phyloP scores from a whole-genome alignment of 2,329 filamentous ascomycete species.

The Diplodia intermedia region DNA sequence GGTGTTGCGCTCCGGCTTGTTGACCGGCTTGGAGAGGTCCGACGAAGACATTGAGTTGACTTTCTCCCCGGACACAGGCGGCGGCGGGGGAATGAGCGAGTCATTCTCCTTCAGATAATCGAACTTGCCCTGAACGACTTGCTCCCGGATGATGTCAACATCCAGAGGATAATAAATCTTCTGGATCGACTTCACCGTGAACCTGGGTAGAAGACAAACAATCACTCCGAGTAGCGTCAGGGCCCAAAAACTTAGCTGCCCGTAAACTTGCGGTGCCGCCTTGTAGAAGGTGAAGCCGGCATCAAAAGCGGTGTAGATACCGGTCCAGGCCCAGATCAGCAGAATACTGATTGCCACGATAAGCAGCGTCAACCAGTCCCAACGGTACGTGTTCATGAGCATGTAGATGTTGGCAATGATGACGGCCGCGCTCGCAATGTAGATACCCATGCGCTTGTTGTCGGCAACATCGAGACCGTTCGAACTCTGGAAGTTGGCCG shows the following conservation, averaged over 20 bases:
- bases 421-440: conserved; percentile 83
- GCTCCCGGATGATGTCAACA: conserved; percentile 93
- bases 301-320: conserved; percentile 74
- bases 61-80: conserved; percentile 42
- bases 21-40: conserved; percentile 55
- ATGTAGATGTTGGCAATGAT: conserved; percentile 93
- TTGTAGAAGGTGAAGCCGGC: conserved; percentile 73
- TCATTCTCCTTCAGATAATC: conserved; percentile 70
- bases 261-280: conserved; percentile 79
- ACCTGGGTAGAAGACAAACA: conserved; percentile 85
- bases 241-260: conserved; percentile 85
- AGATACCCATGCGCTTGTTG: conserved; percentile 82
- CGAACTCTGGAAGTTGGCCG: conserved; percentile 71
- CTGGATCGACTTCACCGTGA: conserved; percentile 83
- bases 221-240: conserved; percentile 78
- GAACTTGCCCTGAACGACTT: conserved; percentile 83
- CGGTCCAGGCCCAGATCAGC: conserved; percentile 95
- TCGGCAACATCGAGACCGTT: conserved; percentile 80
- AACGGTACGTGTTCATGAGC: conserved; percentile 93
- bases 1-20: conserved; percentile 59
- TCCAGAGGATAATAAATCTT: conserved; percentile 95
- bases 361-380: conserved; percentile 94
- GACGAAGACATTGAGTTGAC: conserved; percentile 65
- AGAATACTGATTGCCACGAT: conserved; percentile 83
- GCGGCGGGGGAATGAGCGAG: conserved; percentile 54